Evolutionary conservation across 2,329 filamentous ascomycete species (phyloP).

Genomic region (Periconia sp.): DNA sequence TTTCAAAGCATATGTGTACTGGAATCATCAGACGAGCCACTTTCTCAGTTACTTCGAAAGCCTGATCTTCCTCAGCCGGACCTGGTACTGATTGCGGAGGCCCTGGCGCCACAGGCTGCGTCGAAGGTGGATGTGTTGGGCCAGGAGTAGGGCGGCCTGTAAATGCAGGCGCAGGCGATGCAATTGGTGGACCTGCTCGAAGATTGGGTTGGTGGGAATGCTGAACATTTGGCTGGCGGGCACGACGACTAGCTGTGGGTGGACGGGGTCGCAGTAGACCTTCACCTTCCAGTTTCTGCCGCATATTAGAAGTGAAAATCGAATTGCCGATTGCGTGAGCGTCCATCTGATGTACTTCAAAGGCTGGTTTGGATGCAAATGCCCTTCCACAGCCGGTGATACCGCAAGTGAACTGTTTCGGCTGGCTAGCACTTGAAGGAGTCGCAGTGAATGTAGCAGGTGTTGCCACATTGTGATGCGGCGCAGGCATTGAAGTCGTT

Average conservation of each 20-base stretch:
- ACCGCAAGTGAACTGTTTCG: not conserved
- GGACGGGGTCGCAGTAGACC: conserved; percentile 7
- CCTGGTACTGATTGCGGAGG: conserved; percentile 8
- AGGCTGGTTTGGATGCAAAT: conserved; percentile 21
- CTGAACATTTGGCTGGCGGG: too few species aligned
- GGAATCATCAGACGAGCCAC: conserved; percentile 32
- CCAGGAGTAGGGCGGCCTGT: not conserved
- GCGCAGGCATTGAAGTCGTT: not conserved
- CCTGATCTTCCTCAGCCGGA: conserved; percentile 27
- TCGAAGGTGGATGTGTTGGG: not conserved
- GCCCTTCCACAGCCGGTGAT: not conserved
- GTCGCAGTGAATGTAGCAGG: not conserved
- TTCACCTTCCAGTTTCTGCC: conserved; percentile 16
- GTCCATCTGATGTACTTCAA: conserved; percentile 23
- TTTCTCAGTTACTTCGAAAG: conserved; percentile 22
- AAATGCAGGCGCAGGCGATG: too few species aligned
- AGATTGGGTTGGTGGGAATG: too few species aligned
- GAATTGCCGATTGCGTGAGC: conserved; percentile 25
- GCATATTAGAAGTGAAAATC: conserved; percentile 20
- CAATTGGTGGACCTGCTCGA: too few species aligned
- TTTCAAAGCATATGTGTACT: conserved; percentile 27
- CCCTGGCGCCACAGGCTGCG: not conserved
- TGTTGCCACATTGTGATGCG: not conserved
- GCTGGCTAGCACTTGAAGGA: not conserved
- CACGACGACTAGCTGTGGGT: too few species aligned